Evolutionary conservation across 1,284 basidiomycete species (phyloP), one percentile per base, ranked within the genome.

Genomic region (Coniophora puteana): DNA sequence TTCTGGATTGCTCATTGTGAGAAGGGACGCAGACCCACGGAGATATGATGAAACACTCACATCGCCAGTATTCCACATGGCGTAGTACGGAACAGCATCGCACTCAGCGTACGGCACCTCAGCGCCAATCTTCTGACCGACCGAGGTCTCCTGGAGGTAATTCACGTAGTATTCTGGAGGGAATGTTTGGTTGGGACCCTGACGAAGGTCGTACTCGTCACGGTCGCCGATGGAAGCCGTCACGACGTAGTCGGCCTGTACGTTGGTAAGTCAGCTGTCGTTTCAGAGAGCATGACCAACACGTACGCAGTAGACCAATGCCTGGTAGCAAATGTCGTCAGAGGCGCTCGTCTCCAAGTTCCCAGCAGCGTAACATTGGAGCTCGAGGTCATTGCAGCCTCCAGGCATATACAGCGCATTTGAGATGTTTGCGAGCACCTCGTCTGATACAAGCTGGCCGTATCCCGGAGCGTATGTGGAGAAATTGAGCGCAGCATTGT

Each of bases 381-480:
- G 44, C 51, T 76, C 73, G 51, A 74, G 73, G 6, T 66, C 72
- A 34, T 63, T 56, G 48, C 78, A 83, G 10, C 79, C 80, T 8
- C 66, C 63, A 0, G 63, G 38, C 5, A 54, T 58, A 45, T 71
- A 79, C 55, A 67, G 79, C 0, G 72, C 61, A 4, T 69, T 45
- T 20, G 74, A 80, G 16, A 83, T 60, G 36, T 67, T 47, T 16
- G 62, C 52, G 36, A 83, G 55, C 3, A 76, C 71, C 3, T 52
- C 44, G 34, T 71, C 63, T 22, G 64, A 65, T 45, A 77, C 74
- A 3, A 83, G 69, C 47, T 69, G 79, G 7, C 80, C 80, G 46
- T 83, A 83, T 14, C 79, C 78, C 3, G 80, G 80, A 0, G 80
- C 80, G 30, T 78, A 55, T 0, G 68, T 72, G 0, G 78, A 76